Evolutionary conservation across 345 rosid species (phyloP).

Genomic region (Salix viminalis): DNA sequence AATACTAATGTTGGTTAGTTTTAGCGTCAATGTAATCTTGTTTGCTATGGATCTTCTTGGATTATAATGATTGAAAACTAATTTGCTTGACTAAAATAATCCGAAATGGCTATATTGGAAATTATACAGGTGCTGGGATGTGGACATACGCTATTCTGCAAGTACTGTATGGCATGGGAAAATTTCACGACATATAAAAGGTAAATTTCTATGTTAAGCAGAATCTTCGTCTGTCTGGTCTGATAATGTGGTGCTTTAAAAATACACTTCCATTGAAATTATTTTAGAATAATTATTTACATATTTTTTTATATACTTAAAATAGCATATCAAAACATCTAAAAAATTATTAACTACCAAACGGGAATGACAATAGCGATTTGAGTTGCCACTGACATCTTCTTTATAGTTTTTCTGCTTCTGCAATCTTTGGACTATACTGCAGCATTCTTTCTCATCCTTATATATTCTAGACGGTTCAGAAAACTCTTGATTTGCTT

Average conservation of each 20-base stretch:
- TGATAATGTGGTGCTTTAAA: too few species aligned
- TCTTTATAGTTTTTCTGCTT: too few species aligned
- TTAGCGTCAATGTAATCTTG: constrained; percentile 1
- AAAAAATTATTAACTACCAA: too few species aligned
- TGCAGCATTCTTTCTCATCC: too few species aligned
- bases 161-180: not conserved
- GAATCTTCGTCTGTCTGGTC: not conserved
- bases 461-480: not conserved
- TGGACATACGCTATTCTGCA: not conserved
- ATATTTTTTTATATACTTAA: too few species aligned
- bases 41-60: constrained; percentile 7
- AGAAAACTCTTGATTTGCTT: not conserved
- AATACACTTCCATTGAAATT: too few species aligned
- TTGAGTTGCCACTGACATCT: too few species aligned
- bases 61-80: constrained; percentile 1
- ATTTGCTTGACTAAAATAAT: constrained; percentile 11
- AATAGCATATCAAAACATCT: too few species aligned
- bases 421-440: too few species aligned
- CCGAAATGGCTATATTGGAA: not conserved
- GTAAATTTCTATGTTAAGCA: not conserved
- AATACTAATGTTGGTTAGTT: constrained; percentile 31
- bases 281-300: too few species aligned
- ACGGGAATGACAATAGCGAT: too few species aligned
- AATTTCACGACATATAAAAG: not conserved
- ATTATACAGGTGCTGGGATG: not conserved